Conservation (phyloP, 2,329 filamentous ascomycete genomes). For the Aspergillus neoniger region DNA sequence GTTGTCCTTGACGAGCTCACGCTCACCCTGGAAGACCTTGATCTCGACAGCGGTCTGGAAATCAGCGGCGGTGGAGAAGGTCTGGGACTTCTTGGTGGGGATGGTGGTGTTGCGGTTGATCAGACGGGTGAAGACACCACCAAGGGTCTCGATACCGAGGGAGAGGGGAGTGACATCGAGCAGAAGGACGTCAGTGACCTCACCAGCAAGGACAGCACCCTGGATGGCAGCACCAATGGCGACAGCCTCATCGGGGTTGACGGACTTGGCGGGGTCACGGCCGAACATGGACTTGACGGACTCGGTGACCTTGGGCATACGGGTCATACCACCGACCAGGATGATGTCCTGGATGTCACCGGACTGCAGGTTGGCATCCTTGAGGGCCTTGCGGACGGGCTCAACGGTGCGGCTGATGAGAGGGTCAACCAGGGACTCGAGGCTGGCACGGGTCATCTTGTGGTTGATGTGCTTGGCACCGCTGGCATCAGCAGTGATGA, state of each 20-base stretch:
- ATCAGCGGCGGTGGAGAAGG: conserved; percentile 95
- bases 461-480: conserved; percentile 98
- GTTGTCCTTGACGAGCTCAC: conserved; percentile 98
- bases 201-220: conserved; percentile 92
- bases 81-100: conserved; percentile 98
- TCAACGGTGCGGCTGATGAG: conserved; percentile 84
- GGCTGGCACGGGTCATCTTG: conserved; percentile 88
- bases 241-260: conserved; percentile 98
- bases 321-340: conserved; percentile 97
- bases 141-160: conserved; percentile 96
- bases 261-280: conserved; percentile 93
- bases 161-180: conserved; percentile 95
- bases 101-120: conserved; percentile 99
- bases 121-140: conserved; percentile 94
- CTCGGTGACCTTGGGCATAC: conserved; percentile 97
- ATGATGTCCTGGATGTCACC: conserved; percentile 98
- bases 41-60: conserved; percentile 99
- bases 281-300: conserved; percentile 97
- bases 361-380: conserved; percentile 87
- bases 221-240: conserved; percentile 97
- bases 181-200: conserved; percentile 92
- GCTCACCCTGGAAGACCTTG: conserved; percentile 99
- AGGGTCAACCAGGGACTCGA: conserved; percentile 89
- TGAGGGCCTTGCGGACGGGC: conserved; percentile 92
- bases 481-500: conserved; percentile 94